Evolutionary conservation across 495 filamentous ascomycete genomes (phyloP).

Genomic region (Neurospora sp.): DNA sequence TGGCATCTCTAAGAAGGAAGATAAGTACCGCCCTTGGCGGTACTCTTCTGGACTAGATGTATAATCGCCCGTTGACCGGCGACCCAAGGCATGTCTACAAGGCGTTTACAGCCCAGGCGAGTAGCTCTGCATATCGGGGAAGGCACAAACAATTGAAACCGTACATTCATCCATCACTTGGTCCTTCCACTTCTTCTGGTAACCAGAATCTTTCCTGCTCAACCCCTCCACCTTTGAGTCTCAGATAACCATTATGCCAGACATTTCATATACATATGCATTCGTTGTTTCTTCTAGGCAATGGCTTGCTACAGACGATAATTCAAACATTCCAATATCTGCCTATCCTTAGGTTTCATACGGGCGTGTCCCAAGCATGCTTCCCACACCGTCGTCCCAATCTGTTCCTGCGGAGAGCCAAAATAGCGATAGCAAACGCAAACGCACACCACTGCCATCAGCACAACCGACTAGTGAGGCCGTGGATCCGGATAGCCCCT

Average conservation of each 20-base stretch:
- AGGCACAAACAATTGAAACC: neutral
- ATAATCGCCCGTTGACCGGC: too few relatives aligned
- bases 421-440: neutral
- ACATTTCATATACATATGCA: neutral
- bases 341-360: neutral
- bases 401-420: neutral
- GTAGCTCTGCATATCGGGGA: neutral
- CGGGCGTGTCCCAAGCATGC: neutral
- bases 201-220: neutral
- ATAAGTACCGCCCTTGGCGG: too few relatives aligned
- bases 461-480: neutral
- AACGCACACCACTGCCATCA: neutral
- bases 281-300: neutral
- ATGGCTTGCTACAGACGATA: neutral
- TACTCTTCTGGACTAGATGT: too few relatives aligned
- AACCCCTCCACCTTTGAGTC: neutral
- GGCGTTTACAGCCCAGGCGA: too few relatives aligned
- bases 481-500: neutral
- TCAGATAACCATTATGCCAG: neutral
- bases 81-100: too few relatives aligned
- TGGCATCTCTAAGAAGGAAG: neutral
- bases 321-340: neutral
- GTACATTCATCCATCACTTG: neutral
- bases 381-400: neutral
- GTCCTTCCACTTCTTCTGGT: neutral